Base-by-base conservation (phyloP, 2,329 filamentous ascomycete genomes). In the Neofusicoccum kwambonambiense region DNA sequence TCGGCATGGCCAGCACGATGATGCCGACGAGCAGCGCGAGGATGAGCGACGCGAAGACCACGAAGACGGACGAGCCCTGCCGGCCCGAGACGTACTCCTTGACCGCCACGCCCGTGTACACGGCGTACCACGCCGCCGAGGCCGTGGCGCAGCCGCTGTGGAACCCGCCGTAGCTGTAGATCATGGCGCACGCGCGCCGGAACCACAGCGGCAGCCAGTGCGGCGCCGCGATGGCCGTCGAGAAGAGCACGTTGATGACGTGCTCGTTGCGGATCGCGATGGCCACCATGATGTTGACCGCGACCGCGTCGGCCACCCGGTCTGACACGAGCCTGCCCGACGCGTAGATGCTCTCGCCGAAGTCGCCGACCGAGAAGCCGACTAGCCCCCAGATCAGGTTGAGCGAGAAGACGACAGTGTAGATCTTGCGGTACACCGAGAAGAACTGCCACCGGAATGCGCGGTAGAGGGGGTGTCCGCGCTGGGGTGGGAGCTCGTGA, bases 61-160 rank as follows among this genome's bases (percentile, higher is more conserved):
- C 37, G 1, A 67, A 50, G 15, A 69, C 62, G 1, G 69, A 70
- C 3, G 65, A 60, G n/a, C 39, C 54, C 9, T 65, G 63, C 3
- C 64, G 39, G 1, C 68, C 63, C 12, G 62, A 58, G 5, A 65
- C 50, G 66, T 72, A 76, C 17, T 73, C 68, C 37, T 66, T 66
- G 5, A 72, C 69, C 27, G 77, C 58, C 8, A 78, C 51, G 1
- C 72, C 70, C 2, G 75, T 74, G 66, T 82, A 79, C 22, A 76
- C 67, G 9, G 79, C 69, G 72, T 79, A 82, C 82, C 82, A 84
- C 13, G 69, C 27, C 2, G 71, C 73, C 0, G 74, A 74, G 7
- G 70, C 70, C 4, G 74, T 66, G 0, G 73, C 72, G 1, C 72
- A 69, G 13, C 76, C 74, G 50, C 70, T 74, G 56, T 78, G 76